phyloP scores from a whole-genome alignment of 2,329 filamentous ascomycete genomes.

The Pestalotiopsis sp. region DNA sequence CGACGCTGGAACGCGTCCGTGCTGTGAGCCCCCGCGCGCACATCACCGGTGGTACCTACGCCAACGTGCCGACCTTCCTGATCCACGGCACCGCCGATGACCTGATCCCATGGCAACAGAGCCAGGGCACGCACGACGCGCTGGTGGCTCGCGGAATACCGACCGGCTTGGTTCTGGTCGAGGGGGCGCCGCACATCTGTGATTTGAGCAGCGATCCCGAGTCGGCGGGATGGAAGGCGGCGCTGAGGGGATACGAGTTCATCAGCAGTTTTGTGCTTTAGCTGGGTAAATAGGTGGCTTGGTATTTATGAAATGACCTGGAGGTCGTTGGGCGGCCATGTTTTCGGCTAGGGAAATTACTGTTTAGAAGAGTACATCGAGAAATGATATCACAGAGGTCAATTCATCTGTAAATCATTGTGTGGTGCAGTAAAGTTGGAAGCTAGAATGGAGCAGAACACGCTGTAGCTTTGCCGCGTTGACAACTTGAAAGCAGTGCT shows the following conservation, averaged over 20 bases:
- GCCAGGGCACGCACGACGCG: slow-evolving; percentile 20
- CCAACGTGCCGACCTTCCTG: slow-evolving; percentile 30
- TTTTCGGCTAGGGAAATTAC: too few relatives aligned
- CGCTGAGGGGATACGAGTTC: slow-evolving; percentile 14
- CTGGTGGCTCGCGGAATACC: slow-evolving; percentile 18
- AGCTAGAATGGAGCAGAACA: too few relatives aligned
- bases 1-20: slow-evolving; percentile 15
- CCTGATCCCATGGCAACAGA: slow-evolving; percentile 30
- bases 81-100: slow-evolving; percentile 31
- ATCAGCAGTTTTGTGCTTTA: background rate
- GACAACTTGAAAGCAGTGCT: too few relatives aligned
- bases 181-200: slow-evolving; percentile 18
- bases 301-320: too few relatives aligned
- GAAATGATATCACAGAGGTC: too few relatives aligned
- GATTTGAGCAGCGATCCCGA: slow-evolving; percentile 15
- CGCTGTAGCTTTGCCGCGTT: too few relatives aligned
- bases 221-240: slow-evolving; percentile 15
- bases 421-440: too few relatives aligned
- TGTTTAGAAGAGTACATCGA: too few relatives aligned
- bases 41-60: slow-evolving; percentile 24
- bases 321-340: too few relatives aligned
- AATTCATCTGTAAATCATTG: too few relatives aligned
- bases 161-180: slow-evolving; percentile 16
- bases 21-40: slow-evolving; percentile 28
- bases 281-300: background rate